Conservation (phyloP, 192 early-diverging fungal species). For the Coemansia aciculifera region DNA sequence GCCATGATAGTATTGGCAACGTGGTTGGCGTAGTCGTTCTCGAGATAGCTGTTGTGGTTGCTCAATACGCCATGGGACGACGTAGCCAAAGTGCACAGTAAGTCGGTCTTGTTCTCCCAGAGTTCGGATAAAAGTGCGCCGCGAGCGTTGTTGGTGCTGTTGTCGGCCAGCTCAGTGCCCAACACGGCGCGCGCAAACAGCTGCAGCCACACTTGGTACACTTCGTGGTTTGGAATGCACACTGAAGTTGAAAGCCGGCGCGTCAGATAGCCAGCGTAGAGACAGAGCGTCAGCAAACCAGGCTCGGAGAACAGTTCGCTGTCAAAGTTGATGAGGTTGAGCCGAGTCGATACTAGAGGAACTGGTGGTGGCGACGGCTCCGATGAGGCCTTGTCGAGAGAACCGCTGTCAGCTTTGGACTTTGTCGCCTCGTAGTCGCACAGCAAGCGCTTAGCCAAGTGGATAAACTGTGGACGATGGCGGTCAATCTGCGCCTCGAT, state of each 20-base stretch:
- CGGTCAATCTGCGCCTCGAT: conserved; percentile 27
- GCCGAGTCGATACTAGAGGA: background rate
- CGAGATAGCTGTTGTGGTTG: conserved; percentile 37
- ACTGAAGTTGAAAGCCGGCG: conserved; percentile 15
- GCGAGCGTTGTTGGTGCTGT: conserved; percentile 23
- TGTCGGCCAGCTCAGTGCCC: conserved; percentile 25
- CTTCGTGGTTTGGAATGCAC: conserved; percentile 40
- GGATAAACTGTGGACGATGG: conserved; percentile 16
- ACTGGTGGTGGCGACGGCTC: conserved; percentile 7
- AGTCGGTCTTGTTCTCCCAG: conserved; percentile 22
- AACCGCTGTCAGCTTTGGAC: background rate
- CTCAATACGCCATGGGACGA: conserved; percentile 36
- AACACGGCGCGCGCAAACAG: conserved; percentile 31
- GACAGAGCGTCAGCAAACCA: conserved; percentile 22
- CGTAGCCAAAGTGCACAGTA: conserved; percentile 22
- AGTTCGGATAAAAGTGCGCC: conserved; percentile 26
- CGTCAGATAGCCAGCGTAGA: conserved; percentile 28
- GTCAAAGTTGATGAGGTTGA: conserved; percentile 18
- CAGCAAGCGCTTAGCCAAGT: conserved; percentile 13
- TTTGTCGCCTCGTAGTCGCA: conserved; percentile 15
- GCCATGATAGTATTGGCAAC: conserved; percentile 37
- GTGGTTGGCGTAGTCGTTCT: conserved; percentile 48
- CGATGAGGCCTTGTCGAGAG: background rate
- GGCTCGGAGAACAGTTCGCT: conserved; percentile 27
- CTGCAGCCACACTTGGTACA: conserved; percentile 23